Evolutionary conservation across 345 rosid genomes (phyloP).

Genomic region (Eucalyptus regnans): DNA sequence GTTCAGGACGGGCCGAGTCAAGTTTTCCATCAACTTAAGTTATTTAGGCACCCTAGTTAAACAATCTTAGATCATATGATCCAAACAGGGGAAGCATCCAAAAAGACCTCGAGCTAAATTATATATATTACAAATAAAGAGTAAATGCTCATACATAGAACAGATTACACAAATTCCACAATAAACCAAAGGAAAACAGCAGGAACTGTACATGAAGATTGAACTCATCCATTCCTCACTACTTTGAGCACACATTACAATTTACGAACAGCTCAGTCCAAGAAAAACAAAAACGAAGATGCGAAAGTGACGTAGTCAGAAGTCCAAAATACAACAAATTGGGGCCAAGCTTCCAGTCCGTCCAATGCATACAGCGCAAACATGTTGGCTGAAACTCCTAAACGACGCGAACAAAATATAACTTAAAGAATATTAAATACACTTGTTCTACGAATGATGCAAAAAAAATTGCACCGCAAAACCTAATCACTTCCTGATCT

Average conservation of each 20-base stretch:
- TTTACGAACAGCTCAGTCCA: background rate
- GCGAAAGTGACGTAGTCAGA: background rate
- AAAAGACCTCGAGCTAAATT: background rate
- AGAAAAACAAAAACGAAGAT: background rate
- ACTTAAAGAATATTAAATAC: background rate
- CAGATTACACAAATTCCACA: background rate
- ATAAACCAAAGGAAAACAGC: background rate
- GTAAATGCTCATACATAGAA: background rate
- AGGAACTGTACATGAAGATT: background rate
- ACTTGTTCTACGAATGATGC: background rate
- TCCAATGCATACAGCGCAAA: background rate
- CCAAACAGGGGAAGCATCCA: background rate
- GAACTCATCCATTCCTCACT: background rate
- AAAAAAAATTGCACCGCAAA: background rate
- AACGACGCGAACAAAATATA: background rate
- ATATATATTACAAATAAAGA: background rate
- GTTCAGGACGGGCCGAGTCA: background rate
- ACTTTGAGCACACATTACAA: background rate
- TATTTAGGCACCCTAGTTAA: background rate
- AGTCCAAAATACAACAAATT: background rate
- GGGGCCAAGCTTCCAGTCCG: background rate
- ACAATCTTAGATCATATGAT: background rate
- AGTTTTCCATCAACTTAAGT: background rate
- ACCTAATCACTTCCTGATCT: background rate
- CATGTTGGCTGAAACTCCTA: background rate